phyloP scores from a whole-genome alignment of 139 green algal genomes.

The Picochlorum sp. region DNA sequence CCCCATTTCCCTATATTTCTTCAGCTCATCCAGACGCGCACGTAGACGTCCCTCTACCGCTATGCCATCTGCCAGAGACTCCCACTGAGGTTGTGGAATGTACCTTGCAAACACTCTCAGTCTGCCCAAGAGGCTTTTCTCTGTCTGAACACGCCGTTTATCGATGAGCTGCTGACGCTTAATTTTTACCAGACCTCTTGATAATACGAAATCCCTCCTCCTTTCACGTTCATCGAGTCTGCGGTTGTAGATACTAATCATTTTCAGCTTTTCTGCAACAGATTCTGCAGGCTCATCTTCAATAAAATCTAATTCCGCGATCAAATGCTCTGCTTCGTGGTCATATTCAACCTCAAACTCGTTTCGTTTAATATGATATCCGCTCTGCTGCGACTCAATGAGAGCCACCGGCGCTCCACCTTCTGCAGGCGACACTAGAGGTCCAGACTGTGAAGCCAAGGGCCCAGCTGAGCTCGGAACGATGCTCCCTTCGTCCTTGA shows the following conservation, averaged over 20 bases:
- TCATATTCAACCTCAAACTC: constrained; percentile 96
- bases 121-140: constrained; percentile 54
- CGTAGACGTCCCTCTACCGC: constrained; percentile 66
- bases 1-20: constrained; percentile 53
- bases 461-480: too few species aligned
- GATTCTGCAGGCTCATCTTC: constrained; percentile 2
- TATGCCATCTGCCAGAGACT: constrained; percentile 69
- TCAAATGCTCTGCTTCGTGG: constrained; percentile 69
- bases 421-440: neutral
- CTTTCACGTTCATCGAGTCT: constrained; percentile 52
- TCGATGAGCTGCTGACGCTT: constrained; percentile 45
- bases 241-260: constrained; percentile 77
- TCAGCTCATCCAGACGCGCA: constrained; percentile 69
- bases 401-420: neutral
- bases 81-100: constrained; percentile 46
- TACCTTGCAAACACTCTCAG: constrained; percentile 79
- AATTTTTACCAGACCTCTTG: constrained; percentile 59
- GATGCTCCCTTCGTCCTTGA: too few species aligned
- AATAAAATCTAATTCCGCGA: constrained; percentile 51
- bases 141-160: constrained; percentile 34
- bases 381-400: constrained; percentile 37
- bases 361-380: constrained; percentile 75
- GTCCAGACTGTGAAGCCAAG: too few species aligned
- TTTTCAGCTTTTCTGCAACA: neutral
- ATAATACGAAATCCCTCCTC: constrained; percentile 59